Base-by-base conservation (phyloP, 371 early-diverging fungal species). In the Lichtheimia ramosa region DNA sequence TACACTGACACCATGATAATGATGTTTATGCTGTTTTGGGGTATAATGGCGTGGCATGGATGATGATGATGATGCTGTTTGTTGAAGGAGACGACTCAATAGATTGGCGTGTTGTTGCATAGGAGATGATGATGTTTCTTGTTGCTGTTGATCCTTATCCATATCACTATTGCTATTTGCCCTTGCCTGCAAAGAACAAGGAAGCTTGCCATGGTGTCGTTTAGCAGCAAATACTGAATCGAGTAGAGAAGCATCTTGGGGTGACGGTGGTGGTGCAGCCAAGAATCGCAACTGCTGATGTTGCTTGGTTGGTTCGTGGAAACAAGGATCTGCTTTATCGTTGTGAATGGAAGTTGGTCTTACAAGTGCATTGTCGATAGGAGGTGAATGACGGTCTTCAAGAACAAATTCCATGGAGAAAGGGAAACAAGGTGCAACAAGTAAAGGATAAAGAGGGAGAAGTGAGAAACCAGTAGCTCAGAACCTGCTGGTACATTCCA, bases 191-290 rank as follows among this genome's bases (percentile, higher is more conserved):
- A 34, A 4, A 8, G 34, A 34, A 10, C 34, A 34, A 1, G 34
- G 10, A 34, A 34, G 34, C 10, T 34, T 34, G 10, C 34, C 34
- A 34, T 34, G 34, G 34, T 34, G 34, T 18, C 46, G 46, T 46
- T 46, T 46, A 18, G 46, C 7, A 21, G n/a, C 18, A 21, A 46
- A 46, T 16, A 34, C 46, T 18, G 46, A 18, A 14, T 51, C 51
- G 21, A 51, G 21, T 5, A n/a, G 12, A 25, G 51, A 51, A 51
- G 51, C 23, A 23, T 21, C 51, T 12, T 51, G 51, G 21, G 24
- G 51, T 51, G 21, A 51, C 3, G 51, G 51, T 6, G 51, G 51
- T 6, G 51, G 46, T n/a, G 46, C 46, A 46, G n/a, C 21, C 46
- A 46, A 18, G 18, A 21, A 18, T 7, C 18, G n/a, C 18, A 21